Conservation (phyloP, 352 stramenopile species). For the Globisporangium solare region DNA sequence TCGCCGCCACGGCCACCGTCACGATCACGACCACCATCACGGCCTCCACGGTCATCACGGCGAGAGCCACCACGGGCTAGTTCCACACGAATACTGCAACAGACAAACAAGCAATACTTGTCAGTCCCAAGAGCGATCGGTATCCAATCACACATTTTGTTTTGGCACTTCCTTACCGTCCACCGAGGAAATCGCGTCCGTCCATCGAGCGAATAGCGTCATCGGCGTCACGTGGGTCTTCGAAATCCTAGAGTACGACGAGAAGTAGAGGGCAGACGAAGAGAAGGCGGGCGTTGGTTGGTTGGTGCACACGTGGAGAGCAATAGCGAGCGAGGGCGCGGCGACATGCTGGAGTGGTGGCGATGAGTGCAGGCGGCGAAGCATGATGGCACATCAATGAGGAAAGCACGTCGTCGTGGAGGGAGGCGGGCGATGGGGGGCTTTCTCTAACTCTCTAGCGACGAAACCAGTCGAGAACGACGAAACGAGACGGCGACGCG, state of each 20-base stretch:
- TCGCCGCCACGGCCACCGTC: constrained; percentile 24
- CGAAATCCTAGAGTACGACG: constrained; percentile 78
- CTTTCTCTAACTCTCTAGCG: constrained; percentile 2
- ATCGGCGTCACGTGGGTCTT: constrained; percentile 85
- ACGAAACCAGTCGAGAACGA: background rate
- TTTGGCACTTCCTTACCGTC: constrained; percentile 37
- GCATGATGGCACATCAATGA: constrained; percentile 35
- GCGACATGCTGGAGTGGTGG: constrained; percentile 6
- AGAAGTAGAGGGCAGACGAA: constrained; percentile 36
- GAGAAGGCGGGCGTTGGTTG: constrained; percentile 31
- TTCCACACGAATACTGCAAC: constrained; percentile 71
- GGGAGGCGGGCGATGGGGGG: background rate
- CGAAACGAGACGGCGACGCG: background rate
- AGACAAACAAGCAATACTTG: background rate
- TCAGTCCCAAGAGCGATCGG: background rate
- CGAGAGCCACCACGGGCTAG: constrained; percentile 71
- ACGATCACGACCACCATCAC: constrained; percentile 26
- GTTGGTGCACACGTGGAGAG: constrained; percentile 24
- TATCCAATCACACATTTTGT: background rate
- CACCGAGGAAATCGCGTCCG: constrained; percentile 79
- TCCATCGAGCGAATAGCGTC: constrained; percentile 86
- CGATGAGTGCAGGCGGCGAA: constrained; percentile 9
- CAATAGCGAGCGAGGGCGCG: constrained; percentile 20
- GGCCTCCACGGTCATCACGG: constrained; percentile 39
- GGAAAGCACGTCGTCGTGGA: background rate